phyloP scores from a whole-genome alignment of 2,329 filamentous ascomycete genomes.

The Colletotrichum sidae region DNA sequence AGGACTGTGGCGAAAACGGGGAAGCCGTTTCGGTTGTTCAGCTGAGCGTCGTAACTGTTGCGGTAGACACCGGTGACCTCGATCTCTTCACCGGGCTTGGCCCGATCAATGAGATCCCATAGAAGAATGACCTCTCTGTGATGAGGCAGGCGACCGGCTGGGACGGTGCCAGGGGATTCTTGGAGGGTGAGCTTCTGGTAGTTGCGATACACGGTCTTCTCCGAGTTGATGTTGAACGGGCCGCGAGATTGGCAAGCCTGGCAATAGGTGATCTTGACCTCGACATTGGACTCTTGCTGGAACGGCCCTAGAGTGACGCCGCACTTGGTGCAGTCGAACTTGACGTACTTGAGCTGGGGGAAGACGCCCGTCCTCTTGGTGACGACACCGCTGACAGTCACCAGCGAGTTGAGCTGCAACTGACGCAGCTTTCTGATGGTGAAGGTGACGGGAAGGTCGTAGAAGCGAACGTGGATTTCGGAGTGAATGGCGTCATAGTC shows the following conservation, averaged over 20 bases:
- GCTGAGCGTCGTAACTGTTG: slow-evolving; percentile 97
- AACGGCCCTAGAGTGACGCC: slow-evolving; percentile 93
- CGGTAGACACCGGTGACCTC: slow-evolving; percentile 97
- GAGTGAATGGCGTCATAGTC: slow-evolving; percentile 98
- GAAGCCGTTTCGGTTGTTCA: slow-evolving; percentile 99
- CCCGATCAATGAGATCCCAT: slow-evolving; percentile 96
- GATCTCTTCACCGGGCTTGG: slow-evolving; percentile 97
- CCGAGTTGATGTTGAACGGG: slow-evolving; percentile 94
- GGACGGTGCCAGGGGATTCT: slow-evolving; percentile 96
- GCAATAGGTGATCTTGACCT: slow-evolving; percentile 96
- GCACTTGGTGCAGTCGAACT: slow-evolving; percentile 97
- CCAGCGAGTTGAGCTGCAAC: slow-evolving; percentile 93
- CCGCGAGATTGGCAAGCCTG: slow-evolving; percentile 96
- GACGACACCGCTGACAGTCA: slow-evolving; percentile 94
- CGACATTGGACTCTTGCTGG: slow-evolving; percentile 95
- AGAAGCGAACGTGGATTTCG: slow-evolving; percentile 97
- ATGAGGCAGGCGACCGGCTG: slow-evolving; percentile 91
- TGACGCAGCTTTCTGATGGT: slow-evolving; percentile 95
- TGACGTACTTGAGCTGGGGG: slow-evolving; percentile 97
- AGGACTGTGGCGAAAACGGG: slow-evolving; percentile 98
- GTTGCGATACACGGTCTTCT: slow-evolving; percentile 98
- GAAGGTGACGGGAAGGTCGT: slow-evolving; percentile 93
- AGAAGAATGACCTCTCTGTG: slow-evolving; percentile 94
- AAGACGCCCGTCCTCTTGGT: slow-evolving; percentile 95
- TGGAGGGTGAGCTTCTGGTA: slow-evolving; percentile 98